Percentiles rank a stretch among this genome's conserved stretches.
These are phyloP conservation scores for Trichoderma gamsii DNA, from an alignment of 495 filamentous ascomycete species.

Conservation along the genomic window DNA sequence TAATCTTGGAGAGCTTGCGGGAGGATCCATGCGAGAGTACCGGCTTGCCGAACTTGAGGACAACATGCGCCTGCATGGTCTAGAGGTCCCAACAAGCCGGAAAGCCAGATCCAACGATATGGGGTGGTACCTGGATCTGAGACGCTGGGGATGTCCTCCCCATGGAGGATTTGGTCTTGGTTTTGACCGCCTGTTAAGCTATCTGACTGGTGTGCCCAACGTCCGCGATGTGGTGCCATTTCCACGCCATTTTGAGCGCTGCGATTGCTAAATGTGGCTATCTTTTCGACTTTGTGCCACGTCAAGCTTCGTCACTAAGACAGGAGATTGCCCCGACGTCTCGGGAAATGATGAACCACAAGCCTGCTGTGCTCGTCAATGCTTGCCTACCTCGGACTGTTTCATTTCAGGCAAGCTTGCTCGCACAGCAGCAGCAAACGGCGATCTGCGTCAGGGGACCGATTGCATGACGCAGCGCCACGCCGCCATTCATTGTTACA, in stretches of 20 bases:
- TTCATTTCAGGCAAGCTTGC: conserved; percentile 14
- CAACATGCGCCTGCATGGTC: conserved; percentile 50
- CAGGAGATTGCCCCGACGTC: conserved; percentile 10
- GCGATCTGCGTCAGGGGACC: conserved; percentile 12
- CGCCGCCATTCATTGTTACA: not conserved
- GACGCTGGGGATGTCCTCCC: conserved; percentile 88
- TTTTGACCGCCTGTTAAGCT: conserved; percentile 83
- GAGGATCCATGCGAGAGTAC: conserved; percentile 91
- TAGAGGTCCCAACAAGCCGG: conserved; percentile 3
- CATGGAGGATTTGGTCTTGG: conserved; percentile 95
- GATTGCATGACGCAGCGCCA: conserved; percentile 13
- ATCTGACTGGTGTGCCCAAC: conserved; percentile 76
- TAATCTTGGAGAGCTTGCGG: conserved; percentile 80
- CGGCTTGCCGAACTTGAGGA: conserved; percentile 61
- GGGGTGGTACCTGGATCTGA: conserved; percentile 91
- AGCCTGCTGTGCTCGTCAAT: conserved; percentile 35
- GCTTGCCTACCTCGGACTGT: conserved; percentile 33
- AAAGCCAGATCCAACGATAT: conserved; percentile 38
- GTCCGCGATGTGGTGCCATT: conserved; percentile 85
- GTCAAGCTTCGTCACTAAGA: not conserved
- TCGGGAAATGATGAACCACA: conserved; percentile 12
- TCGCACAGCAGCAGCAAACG: conserved; percentile 11
- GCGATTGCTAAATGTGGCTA: conserved; percentile 63
- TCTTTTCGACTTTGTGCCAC: not conserved
- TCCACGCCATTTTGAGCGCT: conserved; percentile 83